Evolutionary conservation across 306 rosid genomes (phyloP), one percentile per base, ranked within the genome.

Genomic region (Astragalus glycyphyllos): DNA sequence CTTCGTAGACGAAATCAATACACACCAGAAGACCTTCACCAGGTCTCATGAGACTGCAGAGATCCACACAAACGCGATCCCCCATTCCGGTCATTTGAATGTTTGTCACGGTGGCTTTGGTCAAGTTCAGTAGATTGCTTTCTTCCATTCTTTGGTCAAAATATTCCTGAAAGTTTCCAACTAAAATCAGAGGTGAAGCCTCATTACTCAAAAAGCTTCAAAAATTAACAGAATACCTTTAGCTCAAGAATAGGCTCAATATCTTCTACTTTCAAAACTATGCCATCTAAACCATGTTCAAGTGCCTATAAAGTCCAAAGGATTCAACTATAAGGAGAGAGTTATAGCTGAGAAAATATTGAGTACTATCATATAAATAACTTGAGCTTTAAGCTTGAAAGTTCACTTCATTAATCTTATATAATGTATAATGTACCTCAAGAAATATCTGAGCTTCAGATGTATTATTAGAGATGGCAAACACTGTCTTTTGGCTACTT

Each of bases 61-160:
- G 97, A 77, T 93, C 98, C 1, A 93, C 97, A 72, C 97, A 93
- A 74, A 90, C 94, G 5, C 96, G 96, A 84, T 93, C 98, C 23
- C 98, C 97, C 96, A 93, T 90, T 71, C 98, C 96, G 72, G 76
- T 82, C 15, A 75, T 89, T 53, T 90, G 85, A 65, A 90, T 85
- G 35, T 58, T 59, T 70, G 90, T 85, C 68, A 93, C 85, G 5
- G 86, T 81, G 61, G 89, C 96, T 82, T 88, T 88, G 60, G 85
- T 76, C 96, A 93, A 82, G 83, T 78, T 86, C 83, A 90, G 64
- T 57, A 88, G 63, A 73, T 81, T 85, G 74, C 74, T 77, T 74
- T 64, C 82, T 78, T 90, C 92, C 31, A 69, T 78, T 87, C 97
- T 85, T 79, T 84, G 79, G 87, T 88, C 94, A 82, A 93, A 88